Evolutionary conservation across 495 filamentous ascomycete species (phyloP), one percentile per base, ranked within the genome.

Genomic region (Xylaria curta): DNA sequence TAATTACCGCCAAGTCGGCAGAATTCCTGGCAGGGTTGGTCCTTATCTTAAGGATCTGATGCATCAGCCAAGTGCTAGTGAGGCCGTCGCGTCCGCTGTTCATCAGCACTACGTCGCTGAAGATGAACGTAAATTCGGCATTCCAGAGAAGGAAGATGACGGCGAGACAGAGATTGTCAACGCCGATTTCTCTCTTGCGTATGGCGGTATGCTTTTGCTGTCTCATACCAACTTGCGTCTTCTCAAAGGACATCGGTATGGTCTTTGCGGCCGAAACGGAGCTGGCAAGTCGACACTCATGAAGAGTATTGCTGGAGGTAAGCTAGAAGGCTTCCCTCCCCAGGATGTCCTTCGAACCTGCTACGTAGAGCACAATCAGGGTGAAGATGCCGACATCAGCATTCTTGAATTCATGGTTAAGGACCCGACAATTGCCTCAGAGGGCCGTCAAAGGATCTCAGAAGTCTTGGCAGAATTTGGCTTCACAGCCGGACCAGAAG

Each of bases 281-380:
- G 94, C 95, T 61, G 96, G 96, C 73, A 99, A 99, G 85, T 98
- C 96, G 21, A 99, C 96, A 15, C 88, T 99, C 64, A 98, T 99
- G 96, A 93, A 92, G 76, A 94, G 92, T 80, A 99, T 99, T 71
- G 94, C 96, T 71, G 90, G 91, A 62, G 94, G 94, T 69, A 98
- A 99, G 85, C 88, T 99, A 0, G 96, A 99, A 80, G 96, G 96
- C 28, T 99, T 99, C 84, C 96, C 96, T 31, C 87, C 93, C 31
- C 95, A 92, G 75, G 93, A 97, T 70, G 90, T 93, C 69, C 90
- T 99, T 68, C 91, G 92, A 67, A 98, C 96, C 40, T 99, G 97
- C 84, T 99, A 98, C 74, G 96, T 99, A 26, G 96, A 99, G 86
- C 96, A 99, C 84, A 97, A 97, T 81, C 94, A 98, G 82, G 94